Base-by-base conservation (phyloP, 1,284 basidiomycete genomes). In the Rhodotorula sp. region DNA sequence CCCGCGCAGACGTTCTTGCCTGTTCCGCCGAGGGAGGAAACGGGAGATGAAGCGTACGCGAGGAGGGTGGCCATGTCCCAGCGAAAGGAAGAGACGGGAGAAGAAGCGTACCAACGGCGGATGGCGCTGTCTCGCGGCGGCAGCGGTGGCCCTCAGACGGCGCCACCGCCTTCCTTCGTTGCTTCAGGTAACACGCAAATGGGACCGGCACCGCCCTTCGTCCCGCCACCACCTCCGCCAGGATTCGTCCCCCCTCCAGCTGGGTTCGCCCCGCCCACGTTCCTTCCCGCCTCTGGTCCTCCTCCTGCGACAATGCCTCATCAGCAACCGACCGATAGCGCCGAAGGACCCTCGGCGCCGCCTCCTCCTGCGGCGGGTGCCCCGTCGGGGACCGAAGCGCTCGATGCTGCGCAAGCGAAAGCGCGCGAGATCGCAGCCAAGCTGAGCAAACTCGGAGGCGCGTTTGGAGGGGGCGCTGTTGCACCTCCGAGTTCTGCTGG, bases 31-130 rank as follows among this genome's bases (percentile, higher is more conserved):
- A 49, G 52, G 2, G 69, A 73, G 15, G 68, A 76, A 78, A 85
- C 86, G 1, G 89, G 88, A n/a, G 89, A 90, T 71, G 90, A 91
- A 73, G 90, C 86, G 5, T 89, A 89, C 76, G 83, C 87, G 43
- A 85, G 87, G 5, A 31, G 67, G 2, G 14, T 59, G 7, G 67
- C 61, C 2, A 58, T 68, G 47, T 63, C 62, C 16, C 29, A 59
- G 39, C 34, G 62, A 6, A 21, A 26, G 12, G 65, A 72, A 15
- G 67, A 75, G 78, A 85, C 86, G 1, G 89, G 88, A 23, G 89
- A 90, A 70, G 89, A 91, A 73, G 90, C 86, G 5, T 89, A 89
- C 76, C 83, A 87, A 34, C 85, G 87, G 46, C 86, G 88, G 23
- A 77, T 88, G 48, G 87, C 86, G 0, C 82, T 90, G 84, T 87